These are phyloP conservation scores for Fraxinus velutina DNA, from an alignment of 305 asterid genomes.

Conservation along the genomic window DNA sequence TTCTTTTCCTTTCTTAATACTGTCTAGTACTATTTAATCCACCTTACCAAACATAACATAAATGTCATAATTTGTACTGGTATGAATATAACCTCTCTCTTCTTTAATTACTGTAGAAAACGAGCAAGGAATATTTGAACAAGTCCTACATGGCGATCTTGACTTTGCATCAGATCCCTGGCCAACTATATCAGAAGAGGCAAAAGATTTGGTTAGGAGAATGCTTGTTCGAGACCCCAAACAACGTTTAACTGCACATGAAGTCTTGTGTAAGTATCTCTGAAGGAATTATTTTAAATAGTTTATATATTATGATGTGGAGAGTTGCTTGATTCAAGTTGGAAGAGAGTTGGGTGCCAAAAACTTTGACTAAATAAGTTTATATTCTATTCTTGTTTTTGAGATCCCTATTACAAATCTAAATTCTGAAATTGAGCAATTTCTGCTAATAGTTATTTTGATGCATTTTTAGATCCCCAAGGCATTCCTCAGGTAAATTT, in stretches of 20 bases:
- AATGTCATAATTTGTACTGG: not conserved
- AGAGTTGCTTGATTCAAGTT: not conserved
- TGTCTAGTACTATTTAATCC: not conserved
- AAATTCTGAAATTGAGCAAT: not conserved
- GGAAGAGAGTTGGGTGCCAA: not conserved
- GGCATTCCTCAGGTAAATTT: not conserved
- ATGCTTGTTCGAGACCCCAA: conserved; percentile 68
- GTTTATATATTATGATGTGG: not conserved
- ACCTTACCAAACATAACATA: not conserved
- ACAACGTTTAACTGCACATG: conserved; percentile 66
- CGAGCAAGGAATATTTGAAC: conserved; percentile 70
- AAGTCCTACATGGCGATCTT: conserved; percentile 67
- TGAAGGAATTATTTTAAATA: not conserved
- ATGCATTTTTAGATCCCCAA: not conserved
- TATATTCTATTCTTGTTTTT: not conserved
- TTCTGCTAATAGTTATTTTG: not conserved
- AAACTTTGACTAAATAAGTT: not conserved
- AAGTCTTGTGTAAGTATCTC: conserved; percentile 58
- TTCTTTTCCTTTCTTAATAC: not conserved
- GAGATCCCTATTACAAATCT: not conserved
- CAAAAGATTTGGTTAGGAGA: conserved; percentile 63
- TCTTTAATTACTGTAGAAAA: conserved; percentile 35
- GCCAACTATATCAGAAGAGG: conserved; percentile 66
- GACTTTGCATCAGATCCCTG: conserved; percentile 70
- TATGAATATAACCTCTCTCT: not conserved